phyloP scores from a whole-genome alignment of 352 stramenopile species.

The Phytophthora pseudosyringae region DNA sequence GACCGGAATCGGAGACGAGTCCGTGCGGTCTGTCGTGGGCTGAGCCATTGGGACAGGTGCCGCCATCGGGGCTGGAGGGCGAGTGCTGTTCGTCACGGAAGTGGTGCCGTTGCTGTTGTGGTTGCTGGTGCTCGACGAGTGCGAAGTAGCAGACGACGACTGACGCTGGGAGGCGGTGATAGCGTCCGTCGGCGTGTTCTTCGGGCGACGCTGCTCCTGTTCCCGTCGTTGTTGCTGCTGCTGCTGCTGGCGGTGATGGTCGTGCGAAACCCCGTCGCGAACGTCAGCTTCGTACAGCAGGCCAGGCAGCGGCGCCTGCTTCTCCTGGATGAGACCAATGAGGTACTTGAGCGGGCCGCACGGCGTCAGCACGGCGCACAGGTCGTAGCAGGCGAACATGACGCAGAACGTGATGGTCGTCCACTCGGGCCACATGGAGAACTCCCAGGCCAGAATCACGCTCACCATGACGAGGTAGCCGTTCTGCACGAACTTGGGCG shows the following conservation, averaged over 20 bases:
- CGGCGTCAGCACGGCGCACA: conserved; percentile 97
- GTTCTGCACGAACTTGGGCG: conserved; percentile 90
- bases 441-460: conserved; percentile 97
- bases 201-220: conserved; percentile 24
- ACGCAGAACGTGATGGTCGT: conserved; percentile 92
- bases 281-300: conserved; percentile 96
- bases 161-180: conserved; percentile 20
- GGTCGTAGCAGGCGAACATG: conserved; percentile 98
- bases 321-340: conserved; percentile 93
- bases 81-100: conserved; percentile 31
- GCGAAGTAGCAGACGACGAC: conserved; percentile 48
- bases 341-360: conserved; percentile 96
- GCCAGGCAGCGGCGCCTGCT: conserved; percentile 90
- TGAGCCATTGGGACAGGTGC: conserved; percentile 24
- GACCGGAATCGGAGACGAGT: conserved; percentile 40
- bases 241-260: conserved; percentile 36
- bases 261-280: conserved; percentile 71
- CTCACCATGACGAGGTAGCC: conserved; percentile 95
- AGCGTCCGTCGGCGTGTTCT: conserved; percentile 26
- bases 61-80: conserved; percentile 13
- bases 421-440: conserved; percentile 96
- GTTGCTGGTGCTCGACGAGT: conserved; percentile 42
- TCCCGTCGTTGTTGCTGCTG: conserved; percentile 25
- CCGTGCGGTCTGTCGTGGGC: conserved; percentile 22
- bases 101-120: conserved; percentile 30